Evolutionary conservation across 306 rosid species (phyloP).

Genomic region (Aeschynomene evenia): DNA sequence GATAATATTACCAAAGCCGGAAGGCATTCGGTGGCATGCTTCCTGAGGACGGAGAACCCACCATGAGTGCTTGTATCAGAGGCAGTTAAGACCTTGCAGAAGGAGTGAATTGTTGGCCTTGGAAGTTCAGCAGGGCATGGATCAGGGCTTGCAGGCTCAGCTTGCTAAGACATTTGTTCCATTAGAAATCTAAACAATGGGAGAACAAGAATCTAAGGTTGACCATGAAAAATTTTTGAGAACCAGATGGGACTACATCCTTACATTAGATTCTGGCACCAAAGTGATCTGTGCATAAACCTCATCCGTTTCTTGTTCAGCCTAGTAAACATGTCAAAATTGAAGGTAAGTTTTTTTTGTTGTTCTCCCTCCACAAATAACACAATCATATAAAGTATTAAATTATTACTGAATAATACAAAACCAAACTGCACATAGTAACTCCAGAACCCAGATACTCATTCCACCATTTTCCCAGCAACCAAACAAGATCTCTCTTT

Average conservation of each 20-base stretch:
- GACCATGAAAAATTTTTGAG: slow-evolving; percentile 15
- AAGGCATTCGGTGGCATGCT: slow-evolving; percentile 81
- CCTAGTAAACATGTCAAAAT: slow-evolving; percentile 41
- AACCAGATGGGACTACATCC: slow-evolving; percentile 30
- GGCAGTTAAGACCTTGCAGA: slow-evolving; percentile 77
- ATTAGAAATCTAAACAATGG: slow-evolving; percentile 32
- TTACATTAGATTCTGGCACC: slow-evolving; percentile 60
- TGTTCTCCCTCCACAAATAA: background rate
- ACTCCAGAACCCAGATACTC: background rate
- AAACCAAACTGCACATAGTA: background rate
- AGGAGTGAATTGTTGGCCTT: slow-evolving; percentile 53
- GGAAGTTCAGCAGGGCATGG: slow-evolving; percentile 37
- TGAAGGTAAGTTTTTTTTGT: slow-evolving; percentile 9
- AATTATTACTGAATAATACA: background rate
- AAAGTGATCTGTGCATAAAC: slow-evolving; percentile 71
- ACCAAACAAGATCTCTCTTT: background rate
- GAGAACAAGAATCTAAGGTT: slow-evolving; percentile 28
- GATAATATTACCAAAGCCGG: slow-evolving; percentile 60
- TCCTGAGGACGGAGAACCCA: slow-evolving; percentile 77
- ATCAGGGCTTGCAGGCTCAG: slow-evolving; percentile 52
- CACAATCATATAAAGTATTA: too few relatives aligned
- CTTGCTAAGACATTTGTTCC: slow-evolving; percentile 44
- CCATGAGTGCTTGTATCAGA: slow-evolving; percentile 90
- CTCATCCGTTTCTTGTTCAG: slow-evolving; percentile 76
- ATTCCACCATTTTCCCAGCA: slow-evolving; percentile 9